Percentiles rank a stretch among this genome's conserved stretches.
Conservation (phyloP, 352 stramenopile genomes). For the Phytophthora sp. region DNA sequence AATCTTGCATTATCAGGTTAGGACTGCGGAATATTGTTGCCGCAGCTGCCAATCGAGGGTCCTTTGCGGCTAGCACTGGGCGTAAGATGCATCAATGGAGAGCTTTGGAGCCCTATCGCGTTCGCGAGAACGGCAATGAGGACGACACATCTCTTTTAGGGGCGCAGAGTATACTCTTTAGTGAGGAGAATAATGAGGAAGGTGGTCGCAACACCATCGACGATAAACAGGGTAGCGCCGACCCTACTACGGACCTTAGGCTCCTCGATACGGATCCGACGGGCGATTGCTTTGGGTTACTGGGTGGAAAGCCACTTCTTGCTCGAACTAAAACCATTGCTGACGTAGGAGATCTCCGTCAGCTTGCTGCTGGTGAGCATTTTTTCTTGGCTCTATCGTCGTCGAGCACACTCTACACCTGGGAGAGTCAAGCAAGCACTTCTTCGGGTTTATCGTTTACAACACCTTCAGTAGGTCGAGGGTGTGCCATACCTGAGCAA, state of each 20-base stretch:
- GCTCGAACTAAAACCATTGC: conserved; percentile 51
- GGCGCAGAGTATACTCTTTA: too few species aligned
- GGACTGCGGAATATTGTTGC: conserved; percentile 43
- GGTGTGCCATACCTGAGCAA: conserved; percentile 15
- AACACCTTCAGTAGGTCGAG: conserved; percentile 15
- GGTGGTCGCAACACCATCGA: too few species aligned
- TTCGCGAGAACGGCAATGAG: conserved; percentile 6
- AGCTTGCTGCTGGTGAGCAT: conserved; percentile 41
- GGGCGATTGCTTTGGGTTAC: conserved; percentile 60
- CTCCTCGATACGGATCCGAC: conserved; percentile 33
- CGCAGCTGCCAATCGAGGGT: conserved; percentile 13
- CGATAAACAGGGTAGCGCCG: neutral
- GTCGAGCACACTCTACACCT: conserved; percentile 45
- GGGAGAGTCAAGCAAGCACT: conserved; percentile 24
- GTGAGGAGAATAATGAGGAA: too few species aligned
- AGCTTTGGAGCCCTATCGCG: conserved; percentile 18
- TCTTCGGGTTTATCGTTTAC: conserved; percentile 3
- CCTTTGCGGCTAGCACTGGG: conserved; percentile 41
- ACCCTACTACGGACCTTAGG: conserved; percentile 1
- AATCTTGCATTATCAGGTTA: too few species aligned
- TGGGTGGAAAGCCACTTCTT: conserved; percentile 48
- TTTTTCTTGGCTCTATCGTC: conserved; percentile 43
- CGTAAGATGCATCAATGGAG: conserved; percentile 50
- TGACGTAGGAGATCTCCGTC: conserved; percentile 41
- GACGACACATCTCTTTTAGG: too few species aligned